Evolutionary conservation across 768 basidiomycete species (phyloP).

Genomic region (Plicaturopsis crispa): DNA sequence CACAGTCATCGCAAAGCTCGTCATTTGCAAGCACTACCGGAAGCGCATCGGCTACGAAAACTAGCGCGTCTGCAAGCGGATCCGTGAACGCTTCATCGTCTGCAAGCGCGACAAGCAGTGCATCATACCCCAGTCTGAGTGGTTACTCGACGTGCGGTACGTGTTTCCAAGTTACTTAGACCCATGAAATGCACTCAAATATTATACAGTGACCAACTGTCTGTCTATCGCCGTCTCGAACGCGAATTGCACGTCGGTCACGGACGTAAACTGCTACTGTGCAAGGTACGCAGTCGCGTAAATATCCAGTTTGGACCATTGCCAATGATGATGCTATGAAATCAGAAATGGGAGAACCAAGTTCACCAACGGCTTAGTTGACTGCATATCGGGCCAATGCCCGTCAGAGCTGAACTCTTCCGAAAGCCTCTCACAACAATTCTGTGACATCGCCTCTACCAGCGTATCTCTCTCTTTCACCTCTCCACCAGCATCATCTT

Average conservation of each 20-base stretch:
- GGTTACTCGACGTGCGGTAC: slow-evolving; percentile 31
- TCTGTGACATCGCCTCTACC: slow-evolving; percentile 33
- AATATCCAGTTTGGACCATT: background rate
- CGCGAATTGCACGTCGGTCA: slow-evolving; percentile 35
- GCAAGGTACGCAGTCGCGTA: slow-evolving; percentile 19
- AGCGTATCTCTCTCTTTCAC: slow-evolving; percentile 30
- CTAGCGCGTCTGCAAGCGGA: no score
- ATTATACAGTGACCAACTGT: slow-evolving; percentile 35
- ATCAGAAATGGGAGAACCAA: slow-evolving; percentile 18
- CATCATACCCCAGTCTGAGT: slow-evolving; percentile 30
- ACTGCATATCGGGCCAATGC: slow-evolving; percentile 30
- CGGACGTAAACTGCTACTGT: slow-evolving; percentile 45
- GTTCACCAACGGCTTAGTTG: slow-evolving; percentile 29
- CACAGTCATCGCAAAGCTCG: no score
- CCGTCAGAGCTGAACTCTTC: slow-evolving; percentile 26
- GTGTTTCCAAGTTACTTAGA: slow-evolving; percentile 5
- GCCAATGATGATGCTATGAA: background rate
- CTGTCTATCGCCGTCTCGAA: slow-evolving; percentile 27
- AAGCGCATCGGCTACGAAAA: no score
- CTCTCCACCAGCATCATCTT: slow-evolving; percentile 13
- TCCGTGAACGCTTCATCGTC: slow-evolving; percentile 12
- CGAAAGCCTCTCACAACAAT: slow-evolving; percentile 38
- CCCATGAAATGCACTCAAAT: background rate
- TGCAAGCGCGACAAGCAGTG: slow-evolving; percentile 22
- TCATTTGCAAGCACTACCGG: no score